Evolutionary conservation across 345 rosid genomes (phyloP).

Genomic region (Isatis tinctoria): DNA sequence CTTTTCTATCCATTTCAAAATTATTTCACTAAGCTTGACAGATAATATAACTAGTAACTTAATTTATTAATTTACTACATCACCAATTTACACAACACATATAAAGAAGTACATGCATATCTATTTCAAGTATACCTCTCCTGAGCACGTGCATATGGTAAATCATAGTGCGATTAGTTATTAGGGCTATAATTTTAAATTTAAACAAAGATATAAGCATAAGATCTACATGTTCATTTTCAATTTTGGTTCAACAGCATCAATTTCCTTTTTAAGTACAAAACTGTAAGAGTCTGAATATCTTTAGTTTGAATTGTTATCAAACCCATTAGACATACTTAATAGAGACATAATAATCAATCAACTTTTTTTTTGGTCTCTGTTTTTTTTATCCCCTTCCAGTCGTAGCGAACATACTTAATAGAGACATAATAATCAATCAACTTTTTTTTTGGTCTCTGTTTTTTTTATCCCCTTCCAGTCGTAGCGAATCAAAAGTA

Average conservation of each 20-base stretch:
- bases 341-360: slow-evolving; percentile 20
- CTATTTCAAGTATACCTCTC: not conserved
- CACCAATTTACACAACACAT: not conserved
- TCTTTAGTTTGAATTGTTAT: slow-evolving; percentile 19
- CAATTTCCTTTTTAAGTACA: not conserved
- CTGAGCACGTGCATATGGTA: not conserved
- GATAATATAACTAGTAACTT: not conserved
- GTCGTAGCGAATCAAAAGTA: slow-evolving; percentile 14
- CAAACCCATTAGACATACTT: slow-evolving; percentile 15
- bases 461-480: not conserved
- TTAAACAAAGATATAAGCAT: not conserved
- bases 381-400: not conserved
- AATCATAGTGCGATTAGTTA: not conserved
- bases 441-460: not conserved
- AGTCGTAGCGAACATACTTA: slow-evolving; percentile 5
- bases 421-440: slow-evolving; percentile 20
- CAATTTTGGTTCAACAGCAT: not conserved
- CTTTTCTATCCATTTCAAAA: not conserved
- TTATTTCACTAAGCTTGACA: not conserved
- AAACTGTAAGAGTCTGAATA: slow-evolving; percentile 4
- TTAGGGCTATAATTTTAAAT: not conserved
- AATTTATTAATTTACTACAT: not conserved
- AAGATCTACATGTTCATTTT: not conserved
- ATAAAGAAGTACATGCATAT: no score
- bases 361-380: not conserved